Evolutionary conservation across 371 early-diverging fungal species (phyloP).

Genomic region (Dipsacomyces acuminosporus): DNA sequence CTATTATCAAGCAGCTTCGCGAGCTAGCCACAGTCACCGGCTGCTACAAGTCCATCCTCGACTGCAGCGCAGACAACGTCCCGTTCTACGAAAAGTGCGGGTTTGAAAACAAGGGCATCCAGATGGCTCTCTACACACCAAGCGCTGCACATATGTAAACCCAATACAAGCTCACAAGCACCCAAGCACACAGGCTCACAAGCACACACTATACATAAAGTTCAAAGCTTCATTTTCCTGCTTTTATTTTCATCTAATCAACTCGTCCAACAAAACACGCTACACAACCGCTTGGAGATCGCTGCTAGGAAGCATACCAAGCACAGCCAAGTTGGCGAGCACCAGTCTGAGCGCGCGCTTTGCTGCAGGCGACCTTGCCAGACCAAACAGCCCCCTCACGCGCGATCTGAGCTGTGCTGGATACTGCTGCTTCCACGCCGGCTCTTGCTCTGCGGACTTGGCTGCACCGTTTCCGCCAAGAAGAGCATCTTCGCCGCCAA

Average conservation of each 20-base stretch:
- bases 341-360: slow-evolving; percentile 6
- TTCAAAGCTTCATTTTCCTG: too few species aligned
- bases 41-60: slow-evolving; percentile 80
- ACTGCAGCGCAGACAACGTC: slow-evolving; percentile 81
- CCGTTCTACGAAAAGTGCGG: slow-evolving; percentile 94
- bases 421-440: slow-evolving; percentile 9
- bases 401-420: slow-evolving; percentile 24
- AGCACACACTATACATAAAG: too few species aligned
- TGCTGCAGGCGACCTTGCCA: neutral
- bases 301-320: slow-evolving; percentile 11
- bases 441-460: too few species aligned
- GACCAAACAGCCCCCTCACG: slow-evolving; percentile 18
- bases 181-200: too few species aligned
- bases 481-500: neutral
- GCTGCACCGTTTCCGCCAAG: too few species aligned
- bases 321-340: slow-evolving; percentile 14
- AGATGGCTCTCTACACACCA: slow-evolving; percentile 69
- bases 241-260: too few species aligned
- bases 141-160: slow-evolving; percentile 13
- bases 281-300: too few species aligned
- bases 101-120: slow-evolving; percentile 74
- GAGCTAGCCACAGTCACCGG: slow-evolving; percentile 58
- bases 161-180: too few species aligned
- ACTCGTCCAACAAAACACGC: too few species aligned
- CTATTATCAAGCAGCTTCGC: slow-evolving; percentile 68